Evolutionary conservation across 169 alveolate genomes (phyloP), one percentile per base, ranked within the genome.

Genomic region (Eimeria sp.): DNA sequence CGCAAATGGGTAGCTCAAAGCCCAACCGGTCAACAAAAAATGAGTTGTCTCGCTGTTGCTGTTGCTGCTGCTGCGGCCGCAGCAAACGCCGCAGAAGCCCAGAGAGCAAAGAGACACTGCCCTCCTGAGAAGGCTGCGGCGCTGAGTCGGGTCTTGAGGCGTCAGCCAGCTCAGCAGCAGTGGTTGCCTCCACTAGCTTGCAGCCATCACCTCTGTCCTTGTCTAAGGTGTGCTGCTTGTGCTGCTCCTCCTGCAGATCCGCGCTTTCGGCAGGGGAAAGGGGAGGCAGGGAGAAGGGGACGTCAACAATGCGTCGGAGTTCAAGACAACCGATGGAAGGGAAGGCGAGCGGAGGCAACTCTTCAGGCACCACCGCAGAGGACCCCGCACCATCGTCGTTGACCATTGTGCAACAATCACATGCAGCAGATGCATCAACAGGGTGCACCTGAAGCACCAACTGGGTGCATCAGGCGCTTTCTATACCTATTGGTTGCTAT

Each of bases 1-100:
- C 90, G 49, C 90, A 82, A 2, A 82, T 82, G 25, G 90, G 90
- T 73, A 82, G 73, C 90, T 82, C 90, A 65, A 82, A 82, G 72
- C 90, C 90, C 67, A 82, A 54, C 34, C 49, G 90, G 34, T 76
- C 51, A 40, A 82, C 30, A 34, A n/a, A 40, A n/a, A 51, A 45
- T 65, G 70, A 30, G n/a, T 65, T 14, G 73, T 65, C 72, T 9
- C 54, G 67, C 34, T 82, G 90, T 73, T 82, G 90, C 90, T 82
- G 49, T 73, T 82, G 90, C 65, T 47, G 47, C 47, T 45, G 90
- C 90, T 25, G 49, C 49, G 30, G 90, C 90, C 49, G 43, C 90
- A 45, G 34, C 45, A 82, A 65, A 16, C 67, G 90, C 45, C 90
- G 90, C 54, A 82, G 73, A 45, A 82, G 72, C 25, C 90, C 90